Evolutionary conservation across 2,329 filamentous ascomycete species (phyloP).

Genomic region (Aureobasidium sp.): DNA sequence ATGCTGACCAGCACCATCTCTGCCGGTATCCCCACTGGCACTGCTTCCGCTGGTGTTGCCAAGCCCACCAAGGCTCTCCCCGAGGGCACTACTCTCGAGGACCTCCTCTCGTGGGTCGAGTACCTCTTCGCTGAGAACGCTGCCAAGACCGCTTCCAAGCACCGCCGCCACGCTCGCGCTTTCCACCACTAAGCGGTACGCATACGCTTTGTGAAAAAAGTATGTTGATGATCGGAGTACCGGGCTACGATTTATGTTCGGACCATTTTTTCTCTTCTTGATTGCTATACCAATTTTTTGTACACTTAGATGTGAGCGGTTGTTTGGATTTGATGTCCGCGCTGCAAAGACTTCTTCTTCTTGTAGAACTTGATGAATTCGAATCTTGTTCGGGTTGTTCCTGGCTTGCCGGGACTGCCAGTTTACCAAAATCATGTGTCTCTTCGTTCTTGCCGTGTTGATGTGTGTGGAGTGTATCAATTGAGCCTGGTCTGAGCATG

Average conservation of each 20-base stretch:
- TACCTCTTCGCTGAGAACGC: slow-evolving; percentile 18
- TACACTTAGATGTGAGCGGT: neutral
- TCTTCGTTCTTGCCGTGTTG: no score
- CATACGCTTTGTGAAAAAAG: neutral
- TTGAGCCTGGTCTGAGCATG: no score
- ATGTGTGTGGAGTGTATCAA: no score
- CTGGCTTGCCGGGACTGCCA: neutral
- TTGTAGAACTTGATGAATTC: neutral
- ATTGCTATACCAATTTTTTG: neutral
- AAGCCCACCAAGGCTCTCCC: slow-evolving; percentile 19
- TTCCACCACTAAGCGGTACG: slow-evolving; percentile 12
- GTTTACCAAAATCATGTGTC: no score
- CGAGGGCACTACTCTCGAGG: slow-evolving; percentile 19
- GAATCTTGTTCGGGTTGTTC: neutral
- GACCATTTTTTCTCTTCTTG: neutral
- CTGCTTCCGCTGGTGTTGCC: slow-evolving; percentile 9
- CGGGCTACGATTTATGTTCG: neutral
- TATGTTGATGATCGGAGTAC: slow-evolving; percentile 1
- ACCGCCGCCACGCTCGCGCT: slow-evolving; percentile 3
- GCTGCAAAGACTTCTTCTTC: neutral
- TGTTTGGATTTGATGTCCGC: neutral
- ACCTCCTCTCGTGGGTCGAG: slow-evolving; percentile 21
- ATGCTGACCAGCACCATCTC: slow-evolving; percentile 14
- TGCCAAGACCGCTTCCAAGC: neutral
- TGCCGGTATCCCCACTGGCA: slow-evolving; percentile 12